A percentile compares a stretch with the other conserved stretches of the same genome.
Evolutionary conservation across 2,329 filamentous ascomycete species (phyloP).

Genomic region (Fusarium euwallaceae): DNA sequence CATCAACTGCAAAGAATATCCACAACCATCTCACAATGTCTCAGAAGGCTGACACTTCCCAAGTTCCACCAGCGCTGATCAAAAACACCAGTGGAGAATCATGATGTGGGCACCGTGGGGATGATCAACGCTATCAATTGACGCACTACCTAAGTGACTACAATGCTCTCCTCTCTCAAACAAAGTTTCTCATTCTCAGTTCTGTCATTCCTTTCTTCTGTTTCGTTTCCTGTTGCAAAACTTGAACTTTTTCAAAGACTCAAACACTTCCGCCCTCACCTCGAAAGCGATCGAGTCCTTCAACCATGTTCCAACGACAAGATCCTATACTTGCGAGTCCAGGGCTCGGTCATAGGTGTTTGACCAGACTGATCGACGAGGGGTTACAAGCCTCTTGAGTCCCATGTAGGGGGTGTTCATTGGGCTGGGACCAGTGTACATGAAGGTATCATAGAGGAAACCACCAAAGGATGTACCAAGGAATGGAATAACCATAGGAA

Average conservation of each 20-base stretch:
- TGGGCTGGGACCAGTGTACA: conserved; percentile 78
- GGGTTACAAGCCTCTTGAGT: conserved; percentile 63
- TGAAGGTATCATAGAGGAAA: conserved; percentile 75
- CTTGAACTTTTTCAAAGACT: not conserved
- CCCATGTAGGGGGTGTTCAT: conserved; percentile 77
- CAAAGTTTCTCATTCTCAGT: not conserved
- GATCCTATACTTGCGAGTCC: conserved; percentile 40
- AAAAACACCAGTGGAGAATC: conserved; percentile 2
- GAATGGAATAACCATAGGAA: conserved; percentile 81
- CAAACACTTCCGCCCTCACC: not conserved
- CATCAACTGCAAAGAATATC: not conserved
- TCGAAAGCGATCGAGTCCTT: not conserved
- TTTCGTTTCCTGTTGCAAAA: not conserved
- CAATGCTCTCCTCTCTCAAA: not conserved
- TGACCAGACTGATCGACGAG: conserved; percentile 53
- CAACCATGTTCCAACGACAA: too few relatives aligned
- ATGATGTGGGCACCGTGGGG: not conserved
- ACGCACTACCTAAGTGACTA: not conserved
- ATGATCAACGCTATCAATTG: not conserved
- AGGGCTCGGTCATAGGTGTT: conserved; percentile 48
- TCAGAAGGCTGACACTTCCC: not conserved
- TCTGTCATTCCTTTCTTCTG: not conserved
- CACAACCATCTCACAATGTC: not conserved
- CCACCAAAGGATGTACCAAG: conserved; percentile 73
- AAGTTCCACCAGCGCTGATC: not conserved